These are phyloP conservation scores for Plantago lanceolata DNA, from an alignment of 305 asterid species.

Conservation along the genomic window DNA sequence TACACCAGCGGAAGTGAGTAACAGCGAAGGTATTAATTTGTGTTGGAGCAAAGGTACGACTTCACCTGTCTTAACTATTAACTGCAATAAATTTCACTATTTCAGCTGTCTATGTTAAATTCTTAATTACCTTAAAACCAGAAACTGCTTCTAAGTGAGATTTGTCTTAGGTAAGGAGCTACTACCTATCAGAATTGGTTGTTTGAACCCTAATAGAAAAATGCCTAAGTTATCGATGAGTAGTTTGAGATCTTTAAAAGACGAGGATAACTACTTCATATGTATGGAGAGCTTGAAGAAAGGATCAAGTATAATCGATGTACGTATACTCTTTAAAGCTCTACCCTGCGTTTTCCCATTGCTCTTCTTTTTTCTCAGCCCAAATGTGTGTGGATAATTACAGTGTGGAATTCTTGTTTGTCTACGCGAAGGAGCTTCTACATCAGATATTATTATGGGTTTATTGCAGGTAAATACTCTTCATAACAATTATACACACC, in stretches of 20 bases:
- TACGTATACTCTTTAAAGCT: slow-evolving; percentile 24
- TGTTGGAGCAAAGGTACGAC: slow-evolving; percentile 54
- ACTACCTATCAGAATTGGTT: slow-evolving; percentile 76
- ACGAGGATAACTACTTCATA: slow-evolving; percentile 54
- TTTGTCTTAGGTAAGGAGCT: slow-evolving; percentile 57
- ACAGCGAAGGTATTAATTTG: slow-evolving; percentile 58
- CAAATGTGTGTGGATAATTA: slow-evolving; percentile 13
- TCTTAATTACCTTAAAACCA: slow-evolving; percentile 19
- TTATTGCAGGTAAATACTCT: slow-evolving; percentile 52
- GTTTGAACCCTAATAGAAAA: slow-evolving; percentile 54
- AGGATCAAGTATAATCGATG: slow-evolving; percentile 40
- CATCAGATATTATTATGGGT: slow-evolving; percentile 57
- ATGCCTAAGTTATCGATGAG: slow-evolving; percentile 47
- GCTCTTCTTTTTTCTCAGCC: slow-evolving; percentile 11
- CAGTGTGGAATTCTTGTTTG: slow-evolving; percentile 62
- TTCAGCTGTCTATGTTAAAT: slow-evolving; percentile 8
- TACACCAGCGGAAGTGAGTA: slow-evolving; percentile 88
- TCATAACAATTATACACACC: slow-evolving; percentile 1
- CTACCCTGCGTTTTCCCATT: slow-evolving; percentile 2
- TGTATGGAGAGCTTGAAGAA: slow-evolving; percentile 53
- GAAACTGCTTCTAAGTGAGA: slow-evolving; percentile 24
- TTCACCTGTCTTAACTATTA: slow-evolving; percentile 7
- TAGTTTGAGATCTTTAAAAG: slow-evolving; percentile 48
- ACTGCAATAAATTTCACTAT: neutral
- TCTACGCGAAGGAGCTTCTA: slow-evolving; percentile 69